Evolutionary conservation across 2,329 filamentous ascomycete species (phyloP).

Genomic region (Paecilomyces variotii): DNA sequence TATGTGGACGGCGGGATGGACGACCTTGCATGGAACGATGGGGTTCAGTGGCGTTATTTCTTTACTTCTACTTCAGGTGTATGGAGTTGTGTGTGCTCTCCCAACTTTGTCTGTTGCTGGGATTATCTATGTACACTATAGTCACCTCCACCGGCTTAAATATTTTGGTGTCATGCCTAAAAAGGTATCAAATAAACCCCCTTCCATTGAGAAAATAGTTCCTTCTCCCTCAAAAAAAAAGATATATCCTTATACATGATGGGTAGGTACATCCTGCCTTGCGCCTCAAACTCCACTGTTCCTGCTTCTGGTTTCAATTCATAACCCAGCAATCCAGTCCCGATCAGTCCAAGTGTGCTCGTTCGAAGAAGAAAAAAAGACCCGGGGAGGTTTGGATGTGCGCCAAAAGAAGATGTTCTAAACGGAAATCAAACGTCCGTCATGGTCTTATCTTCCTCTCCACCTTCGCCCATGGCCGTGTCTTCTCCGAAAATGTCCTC

Average conservation of each 20-base stretch:
- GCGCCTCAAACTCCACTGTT: conserved; percentile 1
- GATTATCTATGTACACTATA: neutral
- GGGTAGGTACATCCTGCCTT: neutral
- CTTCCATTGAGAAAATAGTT: neutral
- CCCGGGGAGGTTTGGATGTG: neutral
- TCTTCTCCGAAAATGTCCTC: conserved; percentile 41
- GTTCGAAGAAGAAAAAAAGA: neutral
- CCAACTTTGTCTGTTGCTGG: neutral
- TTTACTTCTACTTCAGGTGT: neutral
- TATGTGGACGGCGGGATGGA: neutral
- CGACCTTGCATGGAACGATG: neutral
- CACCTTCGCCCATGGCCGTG: conserved; percentile 28
- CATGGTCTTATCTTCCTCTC: conserved; percentile 34
- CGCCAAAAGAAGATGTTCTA: neutral
- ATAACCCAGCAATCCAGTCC: neutral
- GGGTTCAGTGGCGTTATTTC: neutral
- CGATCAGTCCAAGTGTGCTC: neutral
- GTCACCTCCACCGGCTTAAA: neutral
- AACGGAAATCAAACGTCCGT: conserved; percentile 27
- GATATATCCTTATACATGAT: neutral
- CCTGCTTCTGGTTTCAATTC: neutral
- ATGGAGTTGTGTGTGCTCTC: neutral
- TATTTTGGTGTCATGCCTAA: neutral
- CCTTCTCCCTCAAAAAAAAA: neutral
- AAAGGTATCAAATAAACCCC: neutral